Base-by-base conservation (phyloP, 495 filamentous ascomycete species). In the Copromyces sp. region DNA sequence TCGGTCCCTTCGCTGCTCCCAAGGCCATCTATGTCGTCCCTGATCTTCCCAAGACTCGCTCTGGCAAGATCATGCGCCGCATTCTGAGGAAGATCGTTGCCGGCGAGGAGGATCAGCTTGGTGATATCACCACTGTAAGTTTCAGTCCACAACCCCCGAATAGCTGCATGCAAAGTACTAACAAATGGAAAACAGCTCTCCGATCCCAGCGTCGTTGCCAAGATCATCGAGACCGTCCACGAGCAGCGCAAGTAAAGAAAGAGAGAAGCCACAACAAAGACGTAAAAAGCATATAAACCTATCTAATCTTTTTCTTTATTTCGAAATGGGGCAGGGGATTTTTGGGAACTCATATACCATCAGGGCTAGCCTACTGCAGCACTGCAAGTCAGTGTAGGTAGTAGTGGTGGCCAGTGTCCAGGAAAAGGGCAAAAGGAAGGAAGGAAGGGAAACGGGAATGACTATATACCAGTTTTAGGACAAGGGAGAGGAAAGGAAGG, bases 11-110 rank as follows among this genome's bases (percentile, higher is more conserved):
- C 78, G 95, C 95, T 6, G 94, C 96, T 38, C 96, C 96, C 74
- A 98, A 98, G 85, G 92, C 91, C 12, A 89, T 98, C 70, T 96
- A 89, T 79, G 87, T 95, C 41, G 91, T 98, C 32, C 90, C 93
- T 4, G 95, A 98, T 80, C 87, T 99, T 38, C 95, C 95, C 74
- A 98, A 99, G 89, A 98, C 95, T 53, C 86, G 95, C 73, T 94
- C 91, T 76, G 95, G 95, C 71, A 99, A 99, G 90, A 99, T 98
- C 78, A 98, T 99, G 95, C 88, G 95, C 71, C 90, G 95, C 71
- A 98, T 99, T 82, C 81, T 99, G 83, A 90, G 95, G 72, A 98
- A 99, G 91, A 94, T 98, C 75, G 83, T 99, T 74, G 93, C 93
- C 61, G 94, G 94, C 12, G 95, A 99, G 86, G 96, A 98, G 82